Evolutionary conservation across 2,329 filamentous ascomycete species (phyloP).

Genomic region (Fusarium virguliforme): DNA sequence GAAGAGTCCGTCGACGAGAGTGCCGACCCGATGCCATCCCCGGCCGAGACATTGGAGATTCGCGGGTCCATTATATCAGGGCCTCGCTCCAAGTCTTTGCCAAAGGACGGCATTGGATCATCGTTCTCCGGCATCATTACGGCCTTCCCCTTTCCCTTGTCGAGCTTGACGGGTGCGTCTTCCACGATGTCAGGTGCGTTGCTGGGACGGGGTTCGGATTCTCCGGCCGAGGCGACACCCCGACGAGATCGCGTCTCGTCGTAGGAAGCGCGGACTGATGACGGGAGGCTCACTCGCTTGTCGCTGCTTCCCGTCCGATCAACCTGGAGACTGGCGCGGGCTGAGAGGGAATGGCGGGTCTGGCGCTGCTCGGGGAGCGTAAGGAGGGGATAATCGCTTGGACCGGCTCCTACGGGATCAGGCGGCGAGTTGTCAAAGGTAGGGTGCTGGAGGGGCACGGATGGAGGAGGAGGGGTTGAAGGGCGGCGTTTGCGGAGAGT

Average conservation of each 20-base stretch:
- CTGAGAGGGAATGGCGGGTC: constrained; percentile 60
- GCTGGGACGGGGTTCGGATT: constrained; percentile 39
- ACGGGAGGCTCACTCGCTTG: constrained; percentile 68
- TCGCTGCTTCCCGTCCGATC: constrained; percentile 64
- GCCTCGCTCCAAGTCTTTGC: constrained; percentile 71
- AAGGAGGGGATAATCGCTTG: constrained; percentile 68
- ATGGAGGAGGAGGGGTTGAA: constrained; percentile 69
- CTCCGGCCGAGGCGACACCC: constrained; percentile 50
- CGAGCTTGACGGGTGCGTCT: constrained; percentile 50
- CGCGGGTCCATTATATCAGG: constrained; percentile 63
- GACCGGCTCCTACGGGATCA: constrained; percentile 58
- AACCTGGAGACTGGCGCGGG: constrained; percentile 67
- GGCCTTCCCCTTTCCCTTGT: constrained; percentile 69
- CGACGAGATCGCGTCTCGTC: constrained; percentile 64
- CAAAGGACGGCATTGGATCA: constrained; percentile 57
- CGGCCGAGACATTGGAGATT: constrained; percentile 65
- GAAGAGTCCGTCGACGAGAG: constrained; percentile 72
- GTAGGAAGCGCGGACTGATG: constrained; percentile 68
- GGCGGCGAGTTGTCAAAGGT: constrained; percentile 57
- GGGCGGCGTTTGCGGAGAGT: constrained; percentile 62
- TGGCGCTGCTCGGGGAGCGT: constrained; percentile 67
- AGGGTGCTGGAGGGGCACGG: constrained; percentile 66
- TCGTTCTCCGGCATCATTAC: constrained; percentile 63
- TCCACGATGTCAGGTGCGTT: constrained; percentile 33
- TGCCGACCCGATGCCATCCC: constrained; percentile 69